A percentile compares a stretch with the other conserved stretches of the same genome.
Conservation (phyloP, 83 land plant genomes). For the Picea mariana region DNA sequence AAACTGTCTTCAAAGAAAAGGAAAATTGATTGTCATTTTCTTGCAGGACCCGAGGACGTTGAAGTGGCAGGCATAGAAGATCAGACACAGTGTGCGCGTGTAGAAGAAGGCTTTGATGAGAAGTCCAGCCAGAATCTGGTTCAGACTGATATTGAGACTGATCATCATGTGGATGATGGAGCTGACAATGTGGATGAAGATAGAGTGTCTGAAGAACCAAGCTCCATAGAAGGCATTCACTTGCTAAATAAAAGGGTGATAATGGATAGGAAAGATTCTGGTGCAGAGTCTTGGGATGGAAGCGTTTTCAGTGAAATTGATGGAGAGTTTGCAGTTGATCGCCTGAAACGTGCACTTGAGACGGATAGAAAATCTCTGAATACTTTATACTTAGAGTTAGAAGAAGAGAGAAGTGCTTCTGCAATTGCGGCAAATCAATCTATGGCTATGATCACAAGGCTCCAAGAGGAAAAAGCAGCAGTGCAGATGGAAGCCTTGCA, state of each 20-base stretch:
- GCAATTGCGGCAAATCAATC: conserved; percentile 74
- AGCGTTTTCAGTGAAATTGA: conserved; percentile 56
- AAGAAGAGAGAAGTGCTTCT: conserved; percentile 73
- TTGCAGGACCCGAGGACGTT: not conserved
- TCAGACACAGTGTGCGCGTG: not conserved
- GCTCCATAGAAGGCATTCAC: conserved; percentile 29
- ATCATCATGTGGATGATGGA: conserved; percentile 16
- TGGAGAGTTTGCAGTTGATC: conserved; percentile 41
- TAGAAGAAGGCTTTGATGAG: not conserved
- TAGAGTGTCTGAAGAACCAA: conserved; percentile 57
- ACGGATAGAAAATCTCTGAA: conserved; percentile 47
- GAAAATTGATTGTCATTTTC: not conserved
- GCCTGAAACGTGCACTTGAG: conserved; percentile 45
- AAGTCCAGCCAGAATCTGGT: not conserved
- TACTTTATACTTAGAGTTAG: conserved; percentile 62
- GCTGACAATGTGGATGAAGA: conserved; percentile 46
- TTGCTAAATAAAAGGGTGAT: conserved; percentile 30
- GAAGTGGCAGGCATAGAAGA: conserved; percentile 7
- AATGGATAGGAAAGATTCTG: conserved; percentile 41
- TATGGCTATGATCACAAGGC: conserved; percentile 78
- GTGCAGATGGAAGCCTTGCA: conserved; percentile 83
- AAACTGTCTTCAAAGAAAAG: not conserved
- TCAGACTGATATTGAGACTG: conserved; percentile 2
- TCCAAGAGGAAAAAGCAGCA: conserved; percentile 81
- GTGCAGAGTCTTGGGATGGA: conserved; percentile 58